These are phyloP conservation scores for Cytidiella melzeri DNA, from an alignment of 768 basidiomycete genomes.

Conservation along the genomic window DNA sequence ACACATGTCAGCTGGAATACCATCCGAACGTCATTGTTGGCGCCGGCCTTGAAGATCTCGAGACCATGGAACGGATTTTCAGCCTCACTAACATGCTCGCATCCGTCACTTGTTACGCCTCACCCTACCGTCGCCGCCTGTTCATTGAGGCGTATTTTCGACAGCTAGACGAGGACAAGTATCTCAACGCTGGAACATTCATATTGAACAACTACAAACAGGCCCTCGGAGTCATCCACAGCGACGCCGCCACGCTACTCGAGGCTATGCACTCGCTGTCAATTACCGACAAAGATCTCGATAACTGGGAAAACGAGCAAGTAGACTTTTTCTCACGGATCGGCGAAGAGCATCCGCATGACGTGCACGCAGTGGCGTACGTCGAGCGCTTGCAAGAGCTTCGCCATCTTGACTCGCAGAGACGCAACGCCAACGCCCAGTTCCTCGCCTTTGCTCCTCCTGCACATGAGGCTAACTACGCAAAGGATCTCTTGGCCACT, in stretches of 20 bases:
- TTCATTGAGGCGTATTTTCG: conserved; percentile 8
- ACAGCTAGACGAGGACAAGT: too few relatives aligned
- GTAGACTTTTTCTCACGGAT: conserved; percentile 21
- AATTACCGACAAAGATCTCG: conserved; percentile 4
- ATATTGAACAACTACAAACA: conserved; percentile 25
- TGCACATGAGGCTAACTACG: neutral
- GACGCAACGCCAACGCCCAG: too few relatives aligned
- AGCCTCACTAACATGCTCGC: conserved; percentile 25
- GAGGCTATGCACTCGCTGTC: too few relatives aligned
- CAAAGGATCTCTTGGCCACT: conserved; percentile 4
- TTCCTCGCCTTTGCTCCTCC: too few relatives aligned
- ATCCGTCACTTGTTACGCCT: conserved; percentile 8
- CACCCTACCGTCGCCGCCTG: conserved; percentile 7
- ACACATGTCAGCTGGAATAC: too few relatives aligned
- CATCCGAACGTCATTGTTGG: too few relatives aligned
- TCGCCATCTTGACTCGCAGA: too few relatives aligned
- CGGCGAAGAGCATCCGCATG: conserved; percentile 19
- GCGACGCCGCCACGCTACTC: neutral
- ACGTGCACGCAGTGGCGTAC: conserved; percentile 26
- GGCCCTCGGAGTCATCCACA: conserved; percentile 23
- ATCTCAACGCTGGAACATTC: conserved; percentile 21
- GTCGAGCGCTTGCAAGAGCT: conserved; percentile 25
- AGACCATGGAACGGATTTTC: too few relatives aligned
- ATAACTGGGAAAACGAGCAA: conserved; percentile 22
- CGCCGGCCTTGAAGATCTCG: too few relatives aligned